phyloP scores from a whole-genome alignment of 495 filamentous ascomycete genomes.

The Daldinia decipiens region DNA sequence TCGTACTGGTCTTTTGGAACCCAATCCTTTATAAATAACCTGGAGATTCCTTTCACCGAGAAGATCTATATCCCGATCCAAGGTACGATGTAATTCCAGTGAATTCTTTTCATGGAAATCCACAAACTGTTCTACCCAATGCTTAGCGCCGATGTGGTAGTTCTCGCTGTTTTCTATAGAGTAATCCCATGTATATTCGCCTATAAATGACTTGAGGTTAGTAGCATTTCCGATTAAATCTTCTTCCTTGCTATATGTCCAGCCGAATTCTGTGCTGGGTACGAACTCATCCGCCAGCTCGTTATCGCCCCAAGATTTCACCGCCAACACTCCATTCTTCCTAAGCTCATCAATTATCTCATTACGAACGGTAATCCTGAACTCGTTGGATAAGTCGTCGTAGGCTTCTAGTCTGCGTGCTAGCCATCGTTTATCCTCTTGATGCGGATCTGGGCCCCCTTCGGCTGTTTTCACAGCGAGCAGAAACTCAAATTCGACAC shows the following conservation, averaged over 20 bases:
- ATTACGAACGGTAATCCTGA: slow-evolving; percentile 23
- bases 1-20: not conserved
- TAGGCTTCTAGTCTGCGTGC: not conserved
- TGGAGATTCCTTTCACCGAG: too few relatives aligned
- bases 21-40: too few relatives aligned
- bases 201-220: not conserved
- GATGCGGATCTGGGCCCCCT: slow-evolving; percentile 25
- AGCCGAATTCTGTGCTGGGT: not conserved
- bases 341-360: slow-evolving; percentile 27
- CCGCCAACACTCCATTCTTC: not conserved
- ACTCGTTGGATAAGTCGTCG: not conserved
- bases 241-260: not conserved
- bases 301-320: not conserved
- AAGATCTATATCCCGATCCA: not conserved
- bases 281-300: not conserved
- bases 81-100: too few relatives aligned
- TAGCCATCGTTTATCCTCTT: slow-evolving; percentile 15
- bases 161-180: too few relatives aligned
- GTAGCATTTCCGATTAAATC: too few relatives aligned
- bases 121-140: not conserved
- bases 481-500: slow-evolving; percentile 39
- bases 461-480: slow-evolving; percentile 9
- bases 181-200: not conserved
- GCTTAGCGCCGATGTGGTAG: too few relatives aligned
- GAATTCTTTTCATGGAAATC: too few relatives aligned